phyloP scores from a whole-genome alignment of 768 basidiomycete genomes.

The Tricholoma matsutake region DNA sequence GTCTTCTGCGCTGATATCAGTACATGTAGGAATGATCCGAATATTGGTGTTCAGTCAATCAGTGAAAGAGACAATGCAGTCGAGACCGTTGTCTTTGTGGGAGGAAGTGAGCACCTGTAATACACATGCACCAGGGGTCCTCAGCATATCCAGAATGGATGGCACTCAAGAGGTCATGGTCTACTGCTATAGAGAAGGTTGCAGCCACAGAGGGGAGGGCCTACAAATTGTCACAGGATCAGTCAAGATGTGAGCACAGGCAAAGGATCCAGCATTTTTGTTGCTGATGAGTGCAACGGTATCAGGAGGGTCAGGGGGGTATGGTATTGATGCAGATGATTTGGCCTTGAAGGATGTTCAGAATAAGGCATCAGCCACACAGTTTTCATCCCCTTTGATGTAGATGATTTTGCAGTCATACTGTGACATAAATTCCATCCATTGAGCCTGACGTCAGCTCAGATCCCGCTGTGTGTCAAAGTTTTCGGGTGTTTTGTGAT shows the following conservation, averaged over 20 bases:
- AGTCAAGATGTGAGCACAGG: too few relatives aligned
- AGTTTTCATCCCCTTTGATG: conserved; percentile 31
- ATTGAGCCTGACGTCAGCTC: conserved; percentile 25
- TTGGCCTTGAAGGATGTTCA: background rate
- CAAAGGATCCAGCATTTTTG: too few relatives aligned
- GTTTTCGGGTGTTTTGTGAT: too few relatives aligned
- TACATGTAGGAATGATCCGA: conserved; percentile 7
- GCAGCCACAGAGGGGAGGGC: background rate
- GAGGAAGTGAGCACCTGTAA: background rate
- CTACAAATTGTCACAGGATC: too few relatives aligned
- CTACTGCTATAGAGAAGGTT: background rate
- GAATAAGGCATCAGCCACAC: conserved; percentile 33
- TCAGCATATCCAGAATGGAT: background rate
- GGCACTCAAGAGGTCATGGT: background rate
- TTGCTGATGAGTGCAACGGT: too few relatives aligned
- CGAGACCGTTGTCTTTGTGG: conserved; percentile 6
- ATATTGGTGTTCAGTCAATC: conserved; percentile 23
- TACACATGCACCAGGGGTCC: conserved; percentile 1
- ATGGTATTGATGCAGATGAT: too few relatives aligned
- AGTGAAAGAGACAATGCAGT: conserved; percentile 24
- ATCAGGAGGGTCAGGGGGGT: too few relatives aligned
- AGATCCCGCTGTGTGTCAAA: conserved; percentile 23
- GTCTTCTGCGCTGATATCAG: conserved; percentile 11
- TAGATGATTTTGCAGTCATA: conserved; percentile 34
- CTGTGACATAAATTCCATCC: conserved; percentile 33